phyloP scores from a whole-genome alignment of 2,329 filamentous ascomycete species.

The Botrytis galanthina region DNA sequence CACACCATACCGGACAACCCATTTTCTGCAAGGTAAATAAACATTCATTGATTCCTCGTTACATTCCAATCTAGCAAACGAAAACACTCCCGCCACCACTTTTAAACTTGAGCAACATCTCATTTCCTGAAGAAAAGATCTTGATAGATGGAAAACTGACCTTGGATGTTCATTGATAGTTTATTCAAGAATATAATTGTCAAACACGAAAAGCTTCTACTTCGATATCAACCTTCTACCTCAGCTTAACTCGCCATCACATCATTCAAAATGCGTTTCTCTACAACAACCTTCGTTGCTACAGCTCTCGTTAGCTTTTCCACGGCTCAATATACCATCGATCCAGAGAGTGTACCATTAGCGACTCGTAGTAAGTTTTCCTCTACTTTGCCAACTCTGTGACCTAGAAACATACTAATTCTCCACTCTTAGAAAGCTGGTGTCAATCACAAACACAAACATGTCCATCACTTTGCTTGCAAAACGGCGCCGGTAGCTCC shows the following conservation, averaged over 20 bases:
- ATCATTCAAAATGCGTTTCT: slow-evolving; percentile 49
- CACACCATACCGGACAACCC: not conserved
- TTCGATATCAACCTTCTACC: not conserved
- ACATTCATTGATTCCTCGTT: slow-evolving; percentile 15
- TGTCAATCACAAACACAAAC: slow-evolving; percentile 60
- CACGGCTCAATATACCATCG: slow-evolving; percentile 56
- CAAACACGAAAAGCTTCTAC: not conserved
- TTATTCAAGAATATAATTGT: not conserved
- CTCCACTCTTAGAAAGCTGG: slow-evolving; percentile 54
- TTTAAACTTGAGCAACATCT: slow-evolving; percentile 18
- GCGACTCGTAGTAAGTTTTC: slow-evolving; percentile 40
- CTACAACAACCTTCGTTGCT: slow-evolving; percentile 48
- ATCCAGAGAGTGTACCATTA: slow-evolving; percentile 58
- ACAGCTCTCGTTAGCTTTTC: slow-evolving; percentile 47
- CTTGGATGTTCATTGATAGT: not conserved
- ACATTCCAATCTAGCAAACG: slow-evolving; percentile 16
- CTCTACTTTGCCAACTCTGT: not conserved
- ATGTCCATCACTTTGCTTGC: slow-evolving; percentile 72
- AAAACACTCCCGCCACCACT: slow-evolving; percentile 18
- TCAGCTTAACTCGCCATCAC: not conserved
- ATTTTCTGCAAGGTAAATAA: slow-evolving; percentile 17
- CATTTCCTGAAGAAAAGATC: not conserved
- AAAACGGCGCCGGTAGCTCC: slow-evolving; percentile 46
- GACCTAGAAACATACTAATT: not conserved
- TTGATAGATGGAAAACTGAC: not conserved